Evolutionary conservation across 768 basidiomycete genomes (phyloP), one percentile per base, ranked within the genome.

Genomic region (Gloeophyllum trabeum): DNA sequence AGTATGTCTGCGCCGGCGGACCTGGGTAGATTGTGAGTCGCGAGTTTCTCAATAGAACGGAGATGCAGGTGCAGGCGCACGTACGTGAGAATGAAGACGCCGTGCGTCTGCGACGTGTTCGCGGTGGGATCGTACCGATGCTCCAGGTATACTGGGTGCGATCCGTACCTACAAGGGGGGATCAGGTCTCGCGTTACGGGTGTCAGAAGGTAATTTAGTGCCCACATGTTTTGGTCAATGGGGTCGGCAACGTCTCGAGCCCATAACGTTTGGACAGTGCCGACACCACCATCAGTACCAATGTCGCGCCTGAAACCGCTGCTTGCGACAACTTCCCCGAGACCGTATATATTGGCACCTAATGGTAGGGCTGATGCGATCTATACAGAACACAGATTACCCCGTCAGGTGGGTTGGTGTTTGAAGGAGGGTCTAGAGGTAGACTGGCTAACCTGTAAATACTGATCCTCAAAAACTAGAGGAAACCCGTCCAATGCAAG

Each of bases 391-490:
- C 24, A 18, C 5, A 22, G 28, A 30, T 39, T 14, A 39, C 23
- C 22, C 7, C 20, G 13, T 24, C n/a, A 24, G 39, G 7, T 39
- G 14, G 28, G n/a, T n/a, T n/a, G n/a, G n/a, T n/a, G n/a, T n/a
- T n/a, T n/a, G n/a, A n/a, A n/a, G n/a, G n/a, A n/a, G n/a, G n/a
- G n/a, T n/a, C n/a, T n/a, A n/a, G n/a, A n/a, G n/a, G n/a, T n/a
- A n/a, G n/a, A n/a, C n/a, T n/a, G n/a, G 23, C 45, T 39, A 43
- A 76, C 75, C 69, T 87, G 82, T 18, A 89, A 67, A 54, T 86
- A 88, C 51, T 81, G 80, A 47, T 88, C 76, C 50, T 88, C 84
- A 51, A 88, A 88, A 10, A 89, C 72, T 7, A 89, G 62, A 0
- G 77, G 73, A 44, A 84, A 82, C 0, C 70, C 76, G 43, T 77